phyloP scores from a whole-genome alignment of 305 asterid species.

The Ajuga reptans region DNA sequence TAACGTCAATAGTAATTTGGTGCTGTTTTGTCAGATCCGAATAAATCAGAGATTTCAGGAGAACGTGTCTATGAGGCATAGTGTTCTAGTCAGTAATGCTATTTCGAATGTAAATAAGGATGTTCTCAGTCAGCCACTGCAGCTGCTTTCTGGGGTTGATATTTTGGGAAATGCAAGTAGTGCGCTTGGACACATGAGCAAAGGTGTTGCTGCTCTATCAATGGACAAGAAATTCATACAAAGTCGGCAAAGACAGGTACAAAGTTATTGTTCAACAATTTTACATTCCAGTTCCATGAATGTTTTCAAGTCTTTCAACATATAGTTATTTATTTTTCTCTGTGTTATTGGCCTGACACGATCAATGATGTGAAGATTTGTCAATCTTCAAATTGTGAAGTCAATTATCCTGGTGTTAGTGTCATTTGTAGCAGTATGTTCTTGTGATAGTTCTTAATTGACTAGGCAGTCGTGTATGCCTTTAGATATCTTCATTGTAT shows the following conservation, averaged over 20 bases:
- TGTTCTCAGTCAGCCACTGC: slow-evolving; percentile 94
- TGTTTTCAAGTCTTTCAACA: too few relatives aligned
- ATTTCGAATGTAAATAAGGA: slow-evolving; percentile 85
- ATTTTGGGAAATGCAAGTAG: slow-evolving; percentile 99
- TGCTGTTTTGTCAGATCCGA: slow-evolving; percentile 57
- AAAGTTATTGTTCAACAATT: too few relatives aligned
- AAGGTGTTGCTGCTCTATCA: slow-evolving; percentile 99
- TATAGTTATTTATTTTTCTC: too few relatives aligned
- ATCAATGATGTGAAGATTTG: too few relatives aligned
- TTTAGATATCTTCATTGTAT: background rate
- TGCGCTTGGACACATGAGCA: slow-evolving; percentile 99
- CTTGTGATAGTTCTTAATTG: background rate
- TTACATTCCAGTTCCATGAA: too few relatives aligned
- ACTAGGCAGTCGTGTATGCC: too few relatives aligned
- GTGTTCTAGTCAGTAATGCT: slow-evolving; percentile 73
- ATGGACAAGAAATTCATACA: slow-evolving; percentile 99
- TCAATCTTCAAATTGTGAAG: too few relatives aligned
- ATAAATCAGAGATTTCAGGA: slow-evolving; percentile 86
- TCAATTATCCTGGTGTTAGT: too few relatives aligned
- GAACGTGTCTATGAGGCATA: slow-evolving; percentile 72
- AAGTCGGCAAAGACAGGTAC: slow-evolving; percentile 95
- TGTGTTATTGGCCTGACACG: too few relatives aligned
- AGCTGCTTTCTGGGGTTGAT: slow-evolving; percentile 97
- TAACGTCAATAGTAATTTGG: slow-evolving; percentile 15
- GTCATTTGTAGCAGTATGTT: too few relatives aligned